Evolutionary conservation across 2,329 filamentous ascomycete genomes (phyloP), one percentile per base, ranked within the genome.

Genomic region (Sporothrix inflata): DNA sequence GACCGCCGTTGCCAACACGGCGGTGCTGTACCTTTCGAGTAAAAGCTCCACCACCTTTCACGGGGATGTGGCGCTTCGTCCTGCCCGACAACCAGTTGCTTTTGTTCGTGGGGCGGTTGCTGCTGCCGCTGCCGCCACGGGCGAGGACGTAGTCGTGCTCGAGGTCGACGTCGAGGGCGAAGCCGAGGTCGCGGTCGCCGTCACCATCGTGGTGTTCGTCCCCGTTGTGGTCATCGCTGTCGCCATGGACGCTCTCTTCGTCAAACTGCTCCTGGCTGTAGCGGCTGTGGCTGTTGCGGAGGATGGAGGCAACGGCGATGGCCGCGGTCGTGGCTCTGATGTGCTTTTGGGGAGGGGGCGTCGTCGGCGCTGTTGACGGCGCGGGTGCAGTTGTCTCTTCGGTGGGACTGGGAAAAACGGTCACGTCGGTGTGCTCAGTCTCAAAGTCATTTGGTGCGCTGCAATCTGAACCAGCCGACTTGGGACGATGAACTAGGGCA

Each of bases 251-350:
- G n/a, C 42, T 49, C 63, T 67, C 63, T 5, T 67, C 63, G 19
- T 67, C 63, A 51, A 67, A 67, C 45, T 67, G 63, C 14, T n/a
- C 6, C 12, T 67, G 63, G 27, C 63, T 67, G 63, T 66, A 67
- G 14, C 42, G 45, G 27, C 63, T 66, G 24, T 67, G 45, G 63
- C 24, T 49, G 27, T 51, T 67, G 19, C 21, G 27, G 19, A 49
- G 42, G 42, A 67, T 34, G 45, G 45, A 34, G 16, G 40, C 42
- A 5, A 49, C 42, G 14, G 40, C 7, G 14, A 66, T 21, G 45
- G 42, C 11, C 11, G 60, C 11, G 0, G 34, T 21, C 14, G 38
- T 38, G 12, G 38, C 38, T 6, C 38, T 45, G 38, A 40, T 24
- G 60, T 45, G 60, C 2, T 24, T 63, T 38, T 60, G 55, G 16